Evolutionary conservation across 768 basidiomycete species (phyloP).

Genomic region (Termitomyces sp.): DNA sequence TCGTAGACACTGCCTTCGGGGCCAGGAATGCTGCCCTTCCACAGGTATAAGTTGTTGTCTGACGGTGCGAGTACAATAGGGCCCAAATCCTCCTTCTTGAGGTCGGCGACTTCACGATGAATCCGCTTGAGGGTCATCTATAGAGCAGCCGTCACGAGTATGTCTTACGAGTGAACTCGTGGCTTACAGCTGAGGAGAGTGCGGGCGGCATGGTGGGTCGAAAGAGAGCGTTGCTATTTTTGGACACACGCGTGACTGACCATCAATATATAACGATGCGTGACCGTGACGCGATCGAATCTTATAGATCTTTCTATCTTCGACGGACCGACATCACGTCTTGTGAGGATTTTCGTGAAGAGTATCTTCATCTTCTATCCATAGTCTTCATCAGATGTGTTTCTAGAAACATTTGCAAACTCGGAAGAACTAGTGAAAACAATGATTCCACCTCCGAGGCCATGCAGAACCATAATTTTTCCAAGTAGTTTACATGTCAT

Average conservation of each 20-base stretch:
- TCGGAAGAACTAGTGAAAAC: background rate
- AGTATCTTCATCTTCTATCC: background rate
- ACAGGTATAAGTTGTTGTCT: constrained; percentile 60
- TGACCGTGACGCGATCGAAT: background rate
- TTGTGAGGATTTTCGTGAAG: background rate
- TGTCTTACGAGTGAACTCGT: background rate
- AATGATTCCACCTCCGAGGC: background rate
- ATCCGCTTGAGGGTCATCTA: constrained; percentile 76
- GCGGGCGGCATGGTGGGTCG: constrained; percentile 19
- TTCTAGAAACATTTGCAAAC: background rate
- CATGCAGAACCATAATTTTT: background rate
- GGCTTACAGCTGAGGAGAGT: constrained; percentile 20
- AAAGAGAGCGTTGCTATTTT: background rate
- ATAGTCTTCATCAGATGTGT: background rate
- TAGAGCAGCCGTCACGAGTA: background rate
- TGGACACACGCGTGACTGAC: background rate
- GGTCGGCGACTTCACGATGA: constrained; percentile 73
- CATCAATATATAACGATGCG: background rate
- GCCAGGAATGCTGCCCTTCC: constrained; percentile 77
- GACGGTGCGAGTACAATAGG: constrained; percentile 62
- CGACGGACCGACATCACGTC: background rate
- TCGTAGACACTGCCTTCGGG: constrained; percentile 82
- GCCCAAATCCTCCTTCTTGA: constrained; percentile 80
- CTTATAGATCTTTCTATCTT: background rate
- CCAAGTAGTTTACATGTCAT: background rate